Conservation (phyloP, 768 basidiomycete genomes). For the Russula vinacea region DNA sequence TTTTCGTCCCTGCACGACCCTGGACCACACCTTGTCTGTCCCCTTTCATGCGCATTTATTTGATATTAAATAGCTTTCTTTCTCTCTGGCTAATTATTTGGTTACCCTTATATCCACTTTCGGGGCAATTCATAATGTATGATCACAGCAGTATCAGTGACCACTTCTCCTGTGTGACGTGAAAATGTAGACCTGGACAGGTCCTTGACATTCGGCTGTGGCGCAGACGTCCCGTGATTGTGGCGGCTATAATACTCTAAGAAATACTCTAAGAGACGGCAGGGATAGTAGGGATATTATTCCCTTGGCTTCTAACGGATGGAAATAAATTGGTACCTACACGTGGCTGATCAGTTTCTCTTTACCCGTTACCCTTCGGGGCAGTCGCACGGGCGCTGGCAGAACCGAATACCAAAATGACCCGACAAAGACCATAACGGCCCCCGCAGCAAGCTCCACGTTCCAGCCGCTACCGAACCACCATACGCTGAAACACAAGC, state of each 20-base stretch:
- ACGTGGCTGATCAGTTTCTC: neutral
- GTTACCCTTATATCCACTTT: constrained; percentile 13
- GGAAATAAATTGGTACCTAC: neutral
- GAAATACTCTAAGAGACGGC: neutral
- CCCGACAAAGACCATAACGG: constrained; percentile 69
- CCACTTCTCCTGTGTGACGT: constrained; percentile 18
- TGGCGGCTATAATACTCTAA: neutral
- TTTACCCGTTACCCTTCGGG: constrained; percentile 17
- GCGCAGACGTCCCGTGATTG: neutral
- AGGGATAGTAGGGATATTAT: no score
- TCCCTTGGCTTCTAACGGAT: neutral
- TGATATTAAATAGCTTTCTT: constrained; percentile 12
- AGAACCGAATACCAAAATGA: constrained; percentile 51
- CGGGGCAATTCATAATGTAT: constrained; percentile 37
- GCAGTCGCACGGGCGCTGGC: constrained; percentile 19
- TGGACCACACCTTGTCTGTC: constrained; percentile 9
- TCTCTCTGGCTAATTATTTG: constrained; percentile 12
- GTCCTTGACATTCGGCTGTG: neutral
- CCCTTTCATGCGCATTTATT: constrained; percentile 27
- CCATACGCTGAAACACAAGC: constrained; percentile 79
- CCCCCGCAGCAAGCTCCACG: constrained; percentile 58
- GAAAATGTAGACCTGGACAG: constrained; percentile 28
- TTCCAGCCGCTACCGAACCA: constrained; percentile 80
- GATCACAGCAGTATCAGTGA: constrained; percentile 15
- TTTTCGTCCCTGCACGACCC: constrained; percentile 2